Base-by-base conservation (phyloP, 441 rosid genomes). In the Corymbia citriodora region DNA sequence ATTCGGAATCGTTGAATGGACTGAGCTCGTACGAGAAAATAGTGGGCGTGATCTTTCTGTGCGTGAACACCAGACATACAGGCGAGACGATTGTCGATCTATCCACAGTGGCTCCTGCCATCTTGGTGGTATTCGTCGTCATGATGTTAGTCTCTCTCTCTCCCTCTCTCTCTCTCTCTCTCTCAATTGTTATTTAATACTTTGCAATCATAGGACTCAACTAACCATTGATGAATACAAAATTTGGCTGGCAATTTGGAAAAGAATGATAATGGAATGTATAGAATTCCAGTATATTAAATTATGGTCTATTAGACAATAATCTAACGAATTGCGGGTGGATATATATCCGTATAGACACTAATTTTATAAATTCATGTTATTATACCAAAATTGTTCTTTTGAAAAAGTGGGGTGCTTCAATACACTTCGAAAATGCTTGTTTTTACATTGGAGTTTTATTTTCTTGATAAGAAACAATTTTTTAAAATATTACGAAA, bases 91-190 rank as follows among this genome's bases (percentile, higher is more conserved):
- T 90, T 1, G 55, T 94, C 9, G 94, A 94, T 50, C 81, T 94
- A 87, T 91, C 94, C 33, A 19, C 48, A 12, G 45, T 95, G 11
- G 93, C 95, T 79, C 89, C 94, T 9, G 94, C 96, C 1, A 33
- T 91, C 53, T 72, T 94, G 92, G 94, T 92, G n/a, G 86, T 94
- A 54, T 93, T 94, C 61, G 87, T 91, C 29, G 90, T 94, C 10
- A 93, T 93, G 95, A 95, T 95, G 97, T 95, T 18, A 94, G 95
- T 93, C 57, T 79, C 52, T 85, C 90, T 57, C 79, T 18, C 88
- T 21, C 55, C 31, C 13, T 79, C 48, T 89, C 21, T 27, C 10
- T 23, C 49, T 54, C 23, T 25, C 33, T 55, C 36, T 87, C 25
- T 8, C 61, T 40, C 45, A 40, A 40, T 40, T 40, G 45, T 40